Base-by-base conservation (phyloP, 2,329 filamentous ascomycete genomes). In the Beauveria sp. region DNA sequence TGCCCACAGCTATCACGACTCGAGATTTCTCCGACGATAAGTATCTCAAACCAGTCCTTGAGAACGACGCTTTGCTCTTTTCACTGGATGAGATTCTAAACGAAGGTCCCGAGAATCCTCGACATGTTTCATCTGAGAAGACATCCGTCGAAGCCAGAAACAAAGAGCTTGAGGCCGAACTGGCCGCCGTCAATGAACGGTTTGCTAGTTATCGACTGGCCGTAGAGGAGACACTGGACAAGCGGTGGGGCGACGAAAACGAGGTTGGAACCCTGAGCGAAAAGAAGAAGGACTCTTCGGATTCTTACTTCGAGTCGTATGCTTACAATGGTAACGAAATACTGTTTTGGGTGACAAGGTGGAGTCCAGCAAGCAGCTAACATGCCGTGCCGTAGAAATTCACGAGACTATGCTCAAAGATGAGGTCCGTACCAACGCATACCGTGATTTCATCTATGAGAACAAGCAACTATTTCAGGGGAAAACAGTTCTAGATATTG, bases 381-480 rank as follows among this genome's bases (percentile, higher is more conserved):
- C 38, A n/a, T 24, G 16, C 22, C 20, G n/a, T 24, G n/a, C 22
- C 20, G n/a, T 71, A 89, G 90, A 91, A 62, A 97, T 98, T 61
- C 93, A 98, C 73, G 91, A 96, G 72, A 92, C 89, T 8, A 98
- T 98, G 93, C 83, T 98, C 65, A 96, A 96, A 73, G 93, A 98
- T 70, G 81, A 84, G 0, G 82, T 96, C 46, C 88, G 93, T 57
- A 98, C 93, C 12, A 90, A 96, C 69, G 88, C 91, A 3, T 98
- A 98, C 76, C 87, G 93, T 51, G 92, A 98, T 75, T 96, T 97
- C 72, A 92, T 97, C 69, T 96, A 97, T 77, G 85, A 87, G 67
- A 91, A 97, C 77, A 95, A 96, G 74, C 80, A 91, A 66, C 77
- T 96, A 3, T 96, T 97, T 75, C 85, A 87, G 38, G 90, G 86